Conservation (phyloP, 208 protist species). For the Entamoeba dispar region DNA sequence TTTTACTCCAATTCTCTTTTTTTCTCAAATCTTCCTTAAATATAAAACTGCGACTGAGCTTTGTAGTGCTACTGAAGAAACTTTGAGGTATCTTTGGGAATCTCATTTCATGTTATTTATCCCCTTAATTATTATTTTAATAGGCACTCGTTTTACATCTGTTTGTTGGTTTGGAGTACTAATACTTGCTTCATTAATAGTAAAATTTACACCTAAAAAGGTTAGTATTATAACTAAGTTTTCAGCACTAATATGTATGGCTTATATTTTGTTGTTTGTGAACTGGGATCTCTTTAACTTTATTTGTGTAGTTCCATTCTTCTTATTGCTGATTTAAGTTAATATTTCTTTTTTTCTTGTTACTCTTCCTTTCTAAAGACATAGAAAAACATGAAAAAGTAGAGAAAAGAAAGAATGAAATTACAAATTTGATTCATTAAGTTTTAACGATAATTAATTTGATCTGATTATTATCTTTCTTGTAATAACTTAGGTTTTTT, state of each 20-base stretch:
- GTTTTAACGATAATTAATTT: no score
- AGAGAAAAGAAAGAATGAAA: no score
- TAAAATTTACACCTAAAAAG: background rate
- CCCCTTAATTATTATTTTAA: background rate
- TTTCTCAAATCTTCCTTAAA: background rate
- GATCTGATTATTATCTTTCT: no score
- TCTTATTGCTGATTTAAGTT: background rate
- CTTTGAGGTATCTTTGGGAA: background rate
- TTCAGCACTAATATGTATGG: background rate
- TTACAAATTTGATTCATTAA: no score
- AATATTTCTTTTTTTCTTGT: background rate
- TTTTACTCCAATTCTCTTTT: background rate
- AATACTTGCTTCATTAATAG: background rate
- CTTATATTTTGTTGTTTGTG: background rate
- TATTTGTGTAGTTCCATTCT: background rate
- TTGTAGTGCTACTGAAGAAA: background rate
- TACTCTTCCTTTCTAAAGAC: no score
- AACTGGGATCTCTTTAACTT: background rate
- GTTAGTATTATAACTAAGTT: background rate
- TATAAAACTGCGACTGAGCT: background rate
- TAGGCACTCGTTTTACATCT: background rate
- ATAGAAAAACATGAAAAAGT: no score
- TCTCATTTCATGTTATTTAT: background rate
- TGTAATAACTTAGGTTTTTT: no score
- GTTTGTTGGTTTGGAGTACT: background rate